A percentile compares a stretch with the other conserved stretches of the same genome.
Conservation (phyloP, 768 basidiomycete genomes). For the Saitozyma podzolica region DNA sequence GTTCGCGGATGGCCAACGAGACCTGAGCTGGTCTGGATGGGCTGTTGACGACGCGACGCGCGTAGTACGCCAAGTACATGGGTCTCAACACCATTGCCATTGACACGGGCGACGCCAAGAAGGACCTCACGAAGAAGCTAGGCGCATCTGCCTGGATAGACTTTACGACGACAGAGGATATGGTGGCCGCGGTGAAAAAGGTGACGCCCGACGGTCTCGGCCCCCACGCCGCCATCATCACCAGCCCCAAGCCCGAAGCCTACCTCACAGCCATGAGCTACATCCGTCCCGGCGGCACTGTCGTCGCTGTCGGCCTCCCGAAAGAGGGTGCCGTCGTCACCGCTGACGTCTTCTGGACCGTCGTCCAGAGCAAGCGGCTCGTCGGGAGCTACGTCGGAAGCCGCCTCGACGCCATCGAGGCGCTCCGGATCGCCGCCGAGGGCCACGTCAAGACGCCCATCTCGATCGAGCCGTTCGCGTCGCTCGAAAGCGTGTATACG, state of each 20-base stretch:
- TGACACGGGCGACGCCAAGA: conserved; percentile 75
- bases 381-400: conserved; percentile 56
- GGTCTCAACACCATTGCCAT: conserved; percentile 79
- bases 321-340: conserved; percentile 56
- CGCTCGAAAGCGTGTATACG: conserved; percentile 13
- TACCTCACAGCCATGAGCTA: conserved; percentile 64
- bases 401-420: conserved; percentile 78
- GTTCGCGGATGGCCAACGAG: no score
- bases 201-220: conserved; percentile 65
- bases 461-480: conserved; percentile 18
- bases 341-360: conserved; percentile 43
- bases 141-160: conserved; percentile 73
- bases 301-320: conserved; percentile 77
- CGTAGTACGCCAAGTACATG: conserved; percentile 77
- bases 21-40: no score
- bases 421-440: conserved; percentile 69
- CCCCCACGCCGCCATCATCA: conserved; percentile 63
- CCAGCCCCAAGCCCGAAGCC: conserved; percentile 51
- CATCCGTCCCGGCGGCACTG: conserved; percentile 55
- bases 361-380: conserved; percentile 52
- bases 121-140: conserved; percentile 61
- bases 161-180: conserved; percentile 67
- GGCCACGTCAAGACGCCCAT: conserved; percentile 61
- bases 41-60: neutral
- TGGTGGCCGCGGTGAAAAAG: conserved; percentile 61